Evolutionary conservation across 202 grass and related monocot species (phyloP), one percentile per base, ranked within the genome.

Genomic region (Carex arenaria): DNA sequence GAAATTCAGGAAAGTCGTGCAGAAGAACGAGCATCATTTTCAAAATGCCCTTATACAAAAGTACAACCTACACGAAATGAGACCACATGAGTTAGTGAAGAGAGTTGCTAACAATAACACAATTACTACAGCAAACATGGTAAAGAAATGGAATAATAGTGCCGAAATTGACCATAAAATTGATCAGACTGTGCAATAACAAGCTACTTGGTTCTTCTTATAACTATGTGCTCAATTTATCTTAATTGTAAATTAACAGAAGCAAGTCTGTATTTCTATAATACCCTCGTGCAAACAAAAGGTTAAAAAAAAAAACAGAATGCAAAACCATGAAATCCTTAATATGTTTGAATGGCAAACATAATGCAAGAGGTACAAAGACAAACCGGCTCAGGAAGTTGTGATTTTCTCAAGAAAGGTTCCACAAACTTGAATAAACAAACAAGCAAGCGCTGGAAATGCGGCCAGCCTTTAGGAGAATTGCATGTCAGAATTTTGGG

Each of bases 401-500:
- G 92, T 86, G 92, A 90, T 83, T 95, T 98, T 86, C 92, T 95
- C 82, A 98, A 85, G 81, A 92, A 93, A 5, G 93, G 95, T 90
- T 98, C 93, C 89, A 98, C 89, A 86, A 98, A 98, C 85, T 95
- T 98, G 85, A 98, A 92, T 86, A 98, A 89, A 93, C 84, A 92
- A 88, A 95, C 82, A 79, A 98, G 95, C 87, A 98, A 87, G 47
- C 89, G 89, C 74, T 98, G 93, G 69, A 98, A 95, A 85, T 86
- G 90, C 61, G 90, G 95, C 95, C 95, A 98, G 22, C 95, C 95
- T 78, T 93, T 98, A 54, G 92, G 93, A 2, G 87, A 89, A 86
- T 92, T 98, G 88, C 84, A 93, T 76, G 86, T 87, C 30, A 98
- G 76, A 67, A 98, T 81, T 81, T 92, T 98, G 26, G 95, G 89